These are phyloP conservation scores for Apophysomyces variabilis DNA, from an alignment of 371 early-diverging fungal species.

Conservation along the genomic window DNA sequence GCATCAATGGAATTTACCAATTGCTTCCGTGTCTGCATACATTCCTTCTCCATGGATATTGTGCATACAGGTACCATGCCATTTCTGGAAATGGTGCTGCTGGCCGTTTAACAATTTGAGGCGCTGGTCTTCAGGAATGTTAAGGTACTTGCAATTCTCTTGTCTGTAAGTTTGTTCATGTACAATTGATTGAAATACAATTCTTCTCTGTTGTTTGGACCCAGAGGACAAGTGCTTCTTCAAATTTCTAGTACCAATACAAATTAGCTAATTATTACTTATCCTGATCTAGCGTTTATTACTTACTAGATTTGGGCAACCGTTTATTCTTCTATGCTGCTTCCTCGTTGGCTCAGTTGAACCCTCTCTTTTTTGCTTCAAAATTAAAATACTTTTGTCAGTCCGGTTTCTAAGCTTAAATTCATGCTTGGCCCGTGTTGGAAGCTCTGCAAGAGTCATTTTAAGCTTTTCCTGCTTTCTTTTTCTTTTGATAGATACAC, in stretches of 20 bases:
- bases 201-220: neutral
- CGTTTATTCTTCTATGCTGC: neutral
- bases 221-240: conserved; percentile 11
- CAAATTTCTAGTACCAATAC: neutral
- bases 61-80: neutral
- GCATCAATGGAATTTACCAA: neutral
- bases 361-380: neutral
- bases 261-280: neutral
- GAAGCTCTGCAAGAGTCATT: neutral
- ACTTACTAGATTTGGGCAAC: neutral
- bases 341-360: neutral
- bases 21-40: neutral
- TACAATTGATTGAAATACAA: neutral
- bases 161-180: neutral
- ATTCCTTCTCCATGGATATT: neutral
- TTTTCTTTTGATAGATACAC: neutral
- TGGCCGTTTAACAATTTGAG: neutral
- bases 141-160: neutral
- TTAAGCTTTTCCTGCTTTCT: neutral
- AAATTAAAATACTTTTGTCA: no score
- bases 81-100: neutral
- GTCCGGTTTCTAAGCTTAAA: neutral
- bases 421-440: neutral
- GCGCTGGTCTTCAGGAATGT: neutral
- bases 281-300: neutral